phyloP scores from a whole-genome alignment of 352 stramenopile species.

The Phytophthora colocasiae region DNA sequence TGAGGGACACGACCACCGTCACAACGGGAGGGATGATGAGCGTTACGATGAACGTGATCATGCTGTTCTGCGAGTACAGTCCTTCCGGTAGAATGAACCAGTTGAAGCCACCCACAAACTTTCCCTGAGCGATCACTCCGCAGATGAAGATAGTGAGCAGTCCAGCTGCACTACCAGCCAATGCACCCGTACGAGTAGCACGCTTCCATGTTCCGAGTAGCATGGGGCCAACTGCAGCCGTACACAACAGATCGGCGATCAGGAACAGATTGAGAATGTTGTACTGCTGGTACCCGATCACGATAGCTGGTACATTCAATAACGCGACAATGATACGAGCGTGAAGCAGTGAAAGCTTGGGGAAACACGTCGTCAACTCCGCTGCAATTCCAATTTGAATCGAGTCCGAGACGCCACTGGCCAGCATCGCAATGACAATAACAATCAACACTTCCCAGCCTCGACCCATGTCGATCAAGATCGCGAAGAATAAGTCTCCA shows the following conservation, averaged over 20 bases:
- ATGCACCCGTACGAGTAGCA: constrained; percentile 47
- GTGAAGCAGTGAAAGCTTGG: constrained; percentile 55
- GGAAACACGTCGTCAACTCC: constrained; percentile 79
- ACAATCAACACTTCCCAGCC: constrained; percentile 75
- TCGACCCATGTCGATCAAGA: constrained; percentile 72
- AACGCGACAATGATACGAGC: constrained; percentile 53
- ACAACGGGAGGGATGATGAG: constrained; percentile 66
- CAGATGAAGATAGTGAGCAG: constrained; percentile 78
- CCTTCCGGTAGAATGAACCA: constrained; percentile 80
- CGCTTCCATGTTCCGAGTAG: constrained; percentile 65
- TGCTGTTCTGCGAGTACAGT: constrained; percentile 78
- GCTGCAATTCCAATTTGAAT: constrained; percentile 80
- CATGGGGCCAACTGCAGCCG: constrained; percentile 75
- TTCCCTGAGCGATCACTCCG: constrained; percentile 59
- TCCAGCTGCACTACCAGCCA: constrained; percentile 60
- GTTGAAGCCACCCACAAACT: constrained; percentile 77
- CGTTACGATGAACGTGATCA: constrained; percentile 85
- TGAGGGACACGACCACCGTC: constrained; percentile 66
- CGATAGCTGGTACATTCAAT: constrained; percentile 72
- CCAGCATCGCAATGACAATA: constrained; percentile 74
- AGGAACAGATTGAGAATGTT: constrained; percentile 79
- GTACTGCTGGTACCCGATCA: constrained; percentile 72
- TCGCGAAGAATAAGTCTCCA: constrained; percentile 71
- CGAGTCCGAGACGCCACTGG: constrained; percentile 67
- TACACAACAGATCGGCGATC: constrained; percentile 80